Percentiles rank a stretch among this genome's conserved stretches.
These are phyloP conservation scores for Zygnema cylindricum DNA, from an alignment of 139 green algal genomes.

Conservation along the genomic window DNA sequence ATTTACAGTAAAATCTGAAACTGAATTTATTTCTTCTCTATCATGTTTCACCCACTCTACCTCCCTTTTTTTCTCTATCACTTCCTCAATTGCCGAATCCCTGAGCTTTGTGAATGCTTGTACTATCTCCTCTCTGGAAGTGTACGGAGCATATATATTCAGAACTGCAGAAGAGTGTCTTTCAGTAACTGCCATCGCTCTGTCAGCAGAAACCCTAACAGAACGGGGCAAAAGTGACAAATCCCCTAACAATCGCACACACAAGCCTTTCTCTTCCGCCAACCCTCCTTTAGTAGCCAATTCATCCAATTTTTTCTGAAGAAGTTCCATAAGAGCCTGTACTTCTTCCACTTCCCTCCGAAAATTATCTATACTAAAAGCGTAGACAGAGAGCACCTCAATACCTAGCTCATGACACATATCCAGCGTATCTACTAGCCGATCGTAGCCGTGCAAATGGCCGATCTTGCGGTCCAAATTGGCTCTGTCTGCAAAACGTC, in stretches of 20 bases:
- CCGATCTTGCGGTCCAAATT: conserved; percentile 55
- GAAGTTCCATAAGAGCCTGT: not conserved
- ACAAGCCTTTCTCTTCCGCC: not conserved
- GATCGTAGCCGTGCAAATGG: conserved; percentile 68
- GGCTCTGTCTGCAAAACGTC: conserved; percentile 67
- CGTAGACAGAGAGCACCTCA: conserved; percentile 74
- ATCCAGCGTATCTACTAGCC: conserved; percentile 64
- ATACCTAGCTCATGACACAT: conserved; percentile 68
- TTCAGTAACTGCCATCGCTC: not conserved
- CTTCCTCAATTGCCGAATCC: not conserved
- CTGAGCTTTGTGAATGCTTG: not conserved
- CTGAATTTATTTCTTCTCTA: no score
- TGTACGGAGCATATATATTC: not conserved
- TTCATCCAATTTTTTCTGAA: not conserved
- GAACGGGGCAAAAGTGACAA: not conserved
- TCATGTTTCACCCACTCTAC: not conserved
- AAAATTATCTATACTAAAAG: conserved; percentile 81
- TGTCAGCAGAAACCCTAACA: not conserved
- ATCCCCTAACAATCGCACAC: not conserved
- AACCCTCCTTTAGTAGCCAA: not conserved
- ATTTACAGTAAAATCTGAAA: no score
- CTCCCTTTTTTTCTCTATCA: not conserved
- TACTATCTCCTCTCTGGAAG: not conserved
- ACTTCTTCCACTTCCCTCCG: conserved; percentile 44
- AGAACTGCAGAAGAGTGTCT: not conserved